Base-by-base conservation (phyloP, 2,329 filamentous ascomycete genomes). In the Monosporascus sp. region DNA sequence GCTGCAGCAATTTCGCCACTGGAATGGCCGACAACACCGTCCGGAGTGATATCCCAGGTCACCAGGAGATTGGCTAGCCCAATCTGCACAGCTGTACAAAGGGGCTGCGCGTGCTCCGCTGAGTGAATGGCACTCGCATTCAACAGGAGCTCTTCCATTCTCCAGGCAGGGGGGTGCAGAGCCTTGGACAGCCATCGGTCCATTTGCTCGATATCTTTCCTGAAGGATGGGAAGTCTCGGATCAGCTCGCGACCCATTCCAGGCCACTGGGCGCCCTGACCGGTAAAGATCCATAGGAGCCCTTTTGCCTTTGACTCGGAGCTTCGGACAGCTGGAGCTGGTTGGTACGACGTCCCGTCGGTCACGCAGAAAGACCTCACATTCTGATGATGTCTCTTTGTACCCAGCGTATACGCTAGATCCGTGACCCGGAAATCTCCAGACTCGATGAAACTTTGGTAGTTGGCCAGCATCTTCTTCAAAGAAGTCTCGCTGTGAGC, bases 1-100 rank as follows among this genome's bases (percentile, higher is more conserved):
- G 74, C 75, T 1, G 73, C 75, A 0, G 67, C 73, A 22, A 77
- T 76, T 53, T 77, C 75, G 5, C 75, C 75, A 5, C 71, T 74
- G 0, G 62, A 65, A 24, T 65, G 63, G 1, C 63, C 63, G 3
- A 65, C 57, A 0, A 64, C 61, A 0, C 56, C 51, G 26, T 24
- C 36, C 4, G 62, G 56, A 1, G 20, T 45, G 11, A 65, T 52
- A 2, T 52, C 56, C 17, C 54, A 53, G 2, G 34, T 9, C 1
- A 31, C 27, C 0, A 65, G 44, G 3, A 59, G 46, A 16, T 64
- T 53, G 1, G 61, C 59, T 1, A 64, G 49, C 1, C 53, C 46
- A 22, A 65, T 54, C 40, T 64, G 61, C 2, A 65, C 8, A 4
- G 61, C 63, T 2, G 62, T 63, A 22, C 61, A 63, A 3, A 64